These are phyloP conservation scores for Leptographium galeiforme DNA, from an alignment of 2,329 filamentous ascomycete genomes.

Conservation along the genomic window DNA sequence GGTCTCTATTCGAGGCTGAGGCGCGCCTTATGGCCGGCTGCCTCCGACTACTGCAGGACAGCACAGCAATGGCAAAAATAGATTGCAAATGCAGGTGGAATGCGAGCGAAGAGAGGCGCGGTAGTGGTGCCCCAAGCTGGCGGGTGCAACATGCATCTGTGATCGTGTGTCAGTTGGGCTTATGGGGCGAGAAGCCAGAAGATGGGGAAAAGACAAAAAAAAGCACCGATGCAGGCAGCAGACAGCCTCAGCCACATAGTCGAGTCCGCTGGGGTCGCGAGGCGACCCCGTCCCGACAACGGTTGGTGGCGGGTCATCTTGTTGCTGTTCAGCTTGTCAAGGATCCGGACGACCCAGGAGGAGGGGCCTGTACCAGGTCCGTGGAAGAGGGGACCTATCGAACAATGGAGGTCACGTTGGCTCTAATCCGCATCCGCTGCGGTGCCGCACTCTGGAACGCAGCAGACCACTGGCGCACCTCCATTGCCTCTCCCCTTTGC, in stretches of 20 bases:
- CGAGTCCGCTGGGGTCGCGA: background rate
- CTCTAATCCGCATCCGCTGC: background rate
- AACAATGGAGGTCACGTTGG: background rate
- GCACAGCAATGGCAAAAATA: background rate
- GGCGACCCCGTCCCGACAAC: too few relatives aligned
- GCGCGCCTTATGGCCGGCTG: background rate
- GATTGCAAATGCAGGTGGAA: background rate
- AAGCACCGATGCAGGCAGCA: background rate
- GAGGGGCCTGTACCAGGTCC: background rate
- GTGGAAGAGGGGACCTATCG: background rate
- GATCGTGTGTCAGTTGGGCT: background rate
- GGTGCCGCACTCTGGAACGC: background rate
- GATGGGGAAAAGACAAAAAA: too few relatives aligned
- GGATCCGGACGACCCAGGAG: background rate
- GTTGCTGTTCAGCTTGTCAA: background rate
- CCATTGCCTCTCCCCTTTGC: background rate
- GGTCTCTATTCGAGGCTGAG: conserved; percentile 1
- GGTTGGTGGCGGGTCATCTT: background rate
- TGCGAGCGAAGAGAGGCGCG: background rate
- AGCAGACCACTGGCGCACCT: too few relatives aligned
- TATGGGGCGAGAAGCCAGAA: background rate
- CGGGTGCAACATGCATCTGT: background rate
- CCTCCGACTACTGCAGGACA: conserved; percentile 8
- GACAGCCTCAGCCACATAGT: background rate
- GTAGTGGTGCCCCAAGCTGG: conserved; percentile 1